These are phyloP conservation scores for Coffea eugenioides DNA, from an alignment of 257 asterid genomes.

Conservation along the genomic window DNA sequence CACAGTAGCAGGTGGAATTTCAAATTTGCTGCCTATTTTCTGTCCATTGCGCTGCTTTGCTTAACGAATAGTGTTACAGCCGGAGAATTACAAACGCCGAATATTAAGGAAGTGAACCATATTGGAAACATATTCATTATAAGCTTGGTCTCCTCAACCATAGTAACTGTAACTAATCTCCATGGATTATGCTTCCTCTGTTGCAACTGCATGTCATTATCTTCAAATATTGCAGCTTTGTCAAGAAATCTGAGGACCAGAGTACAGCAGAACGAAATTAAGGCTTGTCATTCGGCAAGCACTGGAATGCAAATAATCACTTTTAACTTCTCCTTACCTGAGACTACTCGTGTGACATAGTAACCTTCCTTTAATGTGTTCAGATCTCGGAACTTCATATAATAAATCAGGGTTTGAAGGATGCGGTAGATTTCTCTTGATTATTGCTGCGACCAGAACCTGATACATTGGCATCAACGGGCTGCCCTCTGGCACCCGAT, in stretches of 20 bases:
- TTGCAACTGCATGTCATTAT: conserved; percentile 10
- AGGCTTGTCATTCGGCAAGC: not conserved
- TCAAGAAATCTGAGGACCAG: conserved; percentile 62
- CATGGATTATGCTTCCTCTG: conserved; percentile 38
- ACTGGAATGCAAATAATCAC: not conserved
- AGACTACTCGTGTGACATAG: conserved; percentile 60
- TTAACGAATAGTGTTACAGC: conserved; percentile 63
- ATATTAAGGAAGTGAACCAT: conserved; percentile 66
- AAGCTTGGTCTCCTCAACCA: conserved; percentile 69
- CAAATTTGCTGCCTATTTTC: conserved; percentile 29
- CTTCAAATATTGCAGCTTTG: conserved; percentile 68
- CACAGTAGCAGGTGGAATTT: conserved; percentile 22
- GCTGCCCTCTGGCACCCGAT: conserved; percentile 53
- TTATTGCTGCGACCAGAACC: conserved; percentile 60
- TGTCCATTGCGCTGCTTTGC: conserved; percentile 49
- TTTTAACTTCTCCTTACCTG: conserved; percentile 4
- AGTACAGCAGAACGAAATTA: not conserved
- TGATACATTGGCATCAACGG: conserved; percentile 56
- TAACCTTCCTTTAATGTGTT: conserved; percentile 44
- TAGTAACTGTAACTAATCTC: conserved; percentile 59
- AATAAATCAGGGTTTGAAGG: conserved; percentile 42
- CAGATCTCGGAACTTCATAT: conserved; percentile 50
- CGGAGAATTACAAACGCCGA: conserved; percentile 61
- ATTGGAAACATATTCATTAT: conserved; percentile 63
- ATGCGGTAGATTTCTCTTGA: conserved; percentile 45